Percentiles rank a stretch among this genome's conserved stretches.
Conservation (phyloP, 2,329 filamentous ascomycete genomes). For the Helotiales sp. region DNA sequence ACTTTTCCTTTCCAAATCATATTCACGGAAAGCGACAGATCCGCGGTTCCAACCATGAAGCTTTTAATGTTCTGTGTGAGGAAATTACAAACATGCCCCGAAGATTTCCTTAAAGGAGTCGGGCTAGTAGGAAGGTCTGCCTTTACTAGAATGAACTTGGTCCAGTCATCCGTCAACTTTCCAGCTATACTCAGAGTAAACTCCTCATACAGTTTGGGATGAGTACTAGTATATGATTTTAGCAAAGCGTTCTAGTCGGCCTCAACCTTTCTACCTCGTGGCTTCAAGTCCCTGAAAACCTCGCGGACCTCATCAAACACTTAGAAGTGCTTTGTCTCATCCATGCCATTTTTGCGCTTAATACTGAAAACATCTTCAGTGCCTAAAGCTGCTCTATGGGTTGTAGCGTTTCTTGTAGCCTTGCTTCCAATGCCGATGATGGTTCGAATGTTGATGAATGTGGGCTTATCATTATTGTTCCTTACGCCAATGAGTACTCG, state of each 20-base stretch:
- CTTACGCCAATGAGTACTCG: constrained; percentile 49
- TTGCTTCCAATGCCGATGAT: constrained; percentile 52
- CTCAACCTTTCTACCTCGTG: background rate
- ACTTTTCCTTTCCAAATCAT: constrained; percentile 60
- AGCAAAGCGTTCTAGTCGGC: background rate
- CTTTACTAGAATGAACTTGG: constrained; percentile 49
- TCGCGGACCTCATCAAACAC: constrained; percentile 52
- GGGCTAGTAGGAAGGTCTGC: constrained; percentile 51
- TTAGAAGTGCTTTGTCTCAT: constrained; percentile 45
- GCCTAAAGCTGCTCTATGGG: background rate
- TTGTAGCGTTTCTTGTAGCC: constrained; percentile 14
- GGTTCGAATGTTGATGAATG: constrained; percentile 57
- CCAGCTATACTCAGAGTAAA: constrained; percentile 55
- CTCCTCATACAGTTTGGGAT: constrained; percentile 53
- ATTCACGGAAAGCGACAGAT: constrained; percentile 57
- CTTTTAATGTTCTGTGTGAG: constrained; percentile 53
- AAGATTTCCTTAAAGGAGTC: constrained; percentile 56
- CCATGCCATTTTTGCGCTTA: constrained; percentile 49
- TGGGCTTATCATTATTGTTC: constrained; percentile 50
- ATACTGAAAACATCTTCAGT: constrained; percentile 32
- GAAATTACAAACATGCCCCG: constrained; percentile 55
- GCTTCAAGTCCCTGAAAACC: constrained; percentile 44
- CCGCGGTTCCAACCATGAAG: constrained; percentile 60
- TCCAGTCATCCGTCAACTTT: constrained; percentile 54
- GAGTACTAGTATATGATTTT: background rate